Conservation (phyloP, 2,329 filamentous ascomycete genomes). For the Plectosphaerella cucumerina region DNA sequence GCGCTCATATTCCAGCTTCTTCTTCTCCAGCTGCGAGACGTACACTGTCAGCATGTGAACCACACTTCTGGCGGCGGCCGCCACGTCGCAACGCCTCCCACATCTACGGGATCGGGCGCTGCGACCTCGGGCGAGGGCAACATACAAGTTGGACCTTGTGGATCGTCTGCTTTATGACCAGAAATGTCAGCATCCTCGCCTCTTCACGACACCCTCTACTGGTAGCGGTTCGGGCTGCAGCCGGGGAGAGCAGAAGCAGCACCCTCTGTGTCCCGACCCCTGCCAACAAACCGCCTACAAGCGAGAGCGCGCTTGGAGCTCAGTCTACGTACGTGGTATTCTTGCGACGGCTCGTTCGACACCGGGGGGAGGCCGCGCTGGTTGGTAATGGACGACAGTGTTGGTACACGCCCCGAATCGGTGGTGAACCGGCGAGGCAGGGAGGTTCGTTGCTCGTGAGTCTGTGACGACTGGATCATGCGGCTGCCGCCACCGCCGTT, state of each 20-base stretch:
- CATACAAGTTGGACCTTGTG: slow-evolving; percentile 77
- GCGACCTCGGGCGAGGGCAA: slow-evolving; percentile 11
- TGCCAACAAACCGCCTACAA: too few species aligned
- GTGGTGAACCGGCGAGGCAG: slow-evolving; percentile 92
- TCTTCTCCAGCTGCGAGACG: slow-evolving; percentile 74
- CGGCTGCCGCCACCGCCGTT: slow-evolving; percentile 53
- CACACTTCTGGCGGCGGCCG: not conserved
- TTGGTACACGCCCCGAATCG: slow-evolving; percentile 79
- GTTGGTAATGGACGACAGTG: slow-evolving; percentile 59
- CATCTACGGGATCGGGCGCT: not conserved
- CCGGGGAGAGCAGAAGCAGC: too few species aligned
- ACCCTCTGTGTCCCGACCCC: too few species aligned
- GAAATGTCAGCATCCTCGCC: slow-evolving; percentile 4
- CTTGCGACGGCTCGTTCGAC: slow-evolving; percentile 25
- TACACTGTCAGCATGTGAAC: slow-evolving; percentile 27
- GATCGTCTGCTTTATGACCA: slow-evolving; percentile 43
- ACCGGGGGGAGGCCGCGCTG: slow-evolving; percentile 41
- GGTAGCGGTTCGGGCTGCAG: too few species aligned
- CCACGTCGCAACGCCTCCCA: not conserved
- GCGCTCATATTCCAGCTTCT: slow-evolving; percentile 87
- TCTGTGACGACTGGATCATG: slow-evolving; percentile 46
- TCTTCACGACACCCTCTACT: not conserved
- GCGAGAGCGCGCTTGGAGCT: not conserved
- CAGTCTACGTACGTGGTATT: slow-evolving; percentile 37
- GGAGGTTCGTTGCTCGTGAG: slow-evolving; percentile 68